Percentiles rank a stretch among this genome's conserved stretches.
Conservation (phyloP, 805 yeast genomes). For the Kuraishia capsulata region DNA sequence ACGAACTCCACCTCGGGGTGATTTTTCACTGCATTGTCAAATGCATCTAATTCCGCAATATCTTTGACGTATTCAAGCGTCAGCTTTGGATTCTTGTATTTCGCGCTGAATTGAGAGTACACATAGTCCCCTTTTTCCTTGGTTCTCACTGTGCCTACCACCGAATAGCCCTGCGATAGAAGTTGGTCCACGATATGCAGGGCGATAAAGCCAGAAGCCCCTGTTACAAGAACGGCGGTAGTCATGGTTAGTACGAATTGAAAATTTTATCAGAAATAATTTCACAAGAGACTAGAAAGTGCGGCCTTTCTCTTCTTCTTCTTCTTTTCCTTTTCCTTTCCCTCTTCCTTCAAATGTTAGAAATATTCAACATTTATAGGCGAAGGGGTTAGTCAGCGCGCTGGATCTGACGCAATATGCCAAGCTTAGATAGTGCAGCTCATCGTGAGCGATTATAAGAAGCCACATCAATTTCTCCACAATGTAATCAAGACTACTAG, state of each 20-base stretch:
- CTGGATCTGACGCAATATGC: no score
- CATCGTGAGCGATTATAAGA: no score
- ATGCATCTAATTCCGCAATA: constrained; percentile 26
- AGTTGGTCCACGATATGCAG: constrained; percentile 33
- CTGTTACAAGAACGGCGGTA: not conserved
- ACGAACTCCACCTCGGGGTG: constrained; percentile 23
- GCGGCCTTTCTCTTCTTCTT: no score
- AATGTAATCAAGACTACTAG: no score
- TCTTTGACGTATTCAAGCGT: constrained; percentile 20
- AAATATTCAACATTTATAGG: no score
- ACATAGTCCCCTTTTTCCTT: constrained; percentile 20
- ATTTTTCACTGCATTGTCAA: constrained; percentile 29
- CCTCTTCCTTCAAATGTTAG: no score
- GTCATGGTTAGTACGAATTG: not conserved
- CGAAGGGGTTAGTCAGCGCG: no score
- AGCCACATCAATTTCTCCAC: no score
- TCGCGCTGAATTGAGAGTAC: constrained; percentile 13
- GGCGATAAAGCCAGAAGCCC: constrained; percentile 7
- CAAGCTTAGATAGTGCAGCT: no score
- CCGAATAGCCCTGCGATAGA: constrained; percentile 29
- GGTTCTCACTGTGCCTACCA: constrained; percentile 43
- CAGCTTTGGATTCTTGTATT: constrained; percentile 9
- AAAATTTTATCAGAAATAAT: no score
- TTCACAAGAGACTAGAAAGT: no score
- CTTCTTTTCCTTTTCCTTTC: no score